phyloP scores from a whole-genome alignment of 306 rosid species.

The Prunus armeniaca region DNA sequence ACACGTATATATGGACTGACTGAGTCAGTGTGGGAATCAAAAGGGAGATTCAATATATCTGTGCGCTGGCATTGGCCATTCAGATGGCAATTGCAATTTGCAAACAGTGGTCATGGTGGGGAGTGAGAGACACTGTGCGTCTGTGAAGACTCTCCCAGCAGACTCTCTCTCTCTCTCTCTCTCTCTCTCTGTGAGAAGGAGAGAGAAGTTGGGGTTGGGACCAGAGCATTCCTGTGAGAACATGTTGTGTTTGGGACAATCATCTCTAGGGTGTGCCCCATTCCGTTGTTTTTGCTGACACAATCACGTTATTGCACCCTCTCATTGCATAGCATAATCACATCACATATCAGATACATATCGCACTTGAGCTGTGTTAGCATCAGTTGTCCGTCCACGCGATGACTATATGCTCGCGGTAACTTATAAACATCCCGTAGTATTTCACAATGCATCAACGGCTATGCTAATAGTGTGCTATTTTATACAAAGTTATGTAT shows the following conservation, averaged over 20 bases:
- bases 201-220: conserved; percentile 18
- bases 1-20: conserved; percentile 1
- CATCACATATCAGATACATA: not conserved
- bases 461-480: too few relatives aligned
- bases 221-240: conserved; percentile 34
- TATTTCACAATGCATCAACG: too few relatives aligned
- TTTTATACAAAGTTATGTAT: not conserved
- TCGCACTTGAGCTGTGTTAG: not conserved
- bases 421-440: too few relatives aligned
- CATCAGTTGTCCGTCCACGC: too few relatives aligned
- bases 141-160: not conserved
- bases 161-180: not conserved
- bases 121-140: not conserved
- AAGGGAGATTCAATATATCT: not conserved
- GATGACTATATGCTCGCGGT: too few relatives aligned
- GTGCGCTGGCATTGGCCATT: conserved; percentile 19
- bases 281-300: conserved; percentile 70
- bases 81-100: not conserved
- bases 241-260: conserved; percentile 51
- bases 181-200: not conserved
- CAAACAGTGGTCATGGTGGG: not conserved
- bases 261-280: conserved; percentile 27
- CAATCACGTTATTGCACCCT: conserved; percentile 31
- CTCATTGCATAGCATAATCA: conserved; percentile 14
- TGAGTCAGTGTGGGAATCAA: conserved; percentile 11